Evolutionary conservation across 2,329 filamentous ascomycete genomes (phyloP).

Genomic region (Akanthomyces lecanii): DNA sequence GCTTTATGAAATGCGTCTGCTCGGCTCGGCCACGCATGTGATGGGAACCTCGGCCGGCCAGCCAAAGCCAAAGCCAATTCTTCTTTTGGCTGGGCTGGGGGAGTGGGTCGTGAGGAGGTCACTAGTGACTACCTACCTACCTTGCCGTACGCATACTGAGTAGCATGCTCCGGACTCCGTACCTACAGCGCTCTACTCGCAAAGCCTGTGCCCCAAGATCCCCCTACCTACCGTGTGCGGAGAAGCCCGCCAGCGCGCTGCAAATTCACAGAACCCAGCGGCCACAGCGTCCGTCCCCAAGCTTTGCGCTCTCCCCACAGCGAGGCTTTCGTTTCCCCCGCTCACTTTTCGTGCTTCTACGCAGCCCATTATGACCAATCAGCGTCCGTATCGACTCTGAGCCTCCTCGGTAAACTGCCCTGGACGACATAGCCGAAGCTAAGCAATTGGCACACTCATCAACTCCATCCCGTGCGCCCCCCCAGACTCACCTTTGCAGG

Average conservation of each 20-base stretch:
- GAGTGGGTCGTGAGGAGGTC: background rate
- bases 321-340: background rate
- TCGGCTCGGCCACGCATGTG: slow-evolving; percentile 26
- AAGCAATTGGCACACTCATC: no score
- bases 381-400: slow-evolving; percentile 6
- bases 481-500: background rate
- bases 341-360: background rate
- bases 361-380: background rate
- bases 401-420: slow-evolving; percentile 15
- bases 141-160: no score
- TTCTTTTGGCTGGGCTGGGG: background rate
- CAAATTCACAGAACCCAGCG: background rate
- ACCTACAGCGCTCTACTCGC: background rate
- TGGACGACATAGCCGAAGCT: slow-evolving; percentile 10
- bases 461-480: background rate
- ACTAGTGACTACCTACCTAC: no score
- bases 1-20: slow-evolving; percentile 15
- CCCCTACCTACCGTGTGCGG: no score
- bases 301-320: background rate
- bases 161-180: no score
- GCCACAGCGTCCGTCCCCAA: no score
- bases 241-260: no score
- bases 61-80: background rate
- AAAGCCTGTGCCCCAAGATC: background rate
- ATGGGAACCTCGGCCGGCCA: slow-evolving; percentile 30